A percentile compares a stretch with the other conserved stretches of the same genome.
phyloP scores from a whole-genome alignment of 148 eudicot species.

The Vaccinium macrocarpon region DNA sequence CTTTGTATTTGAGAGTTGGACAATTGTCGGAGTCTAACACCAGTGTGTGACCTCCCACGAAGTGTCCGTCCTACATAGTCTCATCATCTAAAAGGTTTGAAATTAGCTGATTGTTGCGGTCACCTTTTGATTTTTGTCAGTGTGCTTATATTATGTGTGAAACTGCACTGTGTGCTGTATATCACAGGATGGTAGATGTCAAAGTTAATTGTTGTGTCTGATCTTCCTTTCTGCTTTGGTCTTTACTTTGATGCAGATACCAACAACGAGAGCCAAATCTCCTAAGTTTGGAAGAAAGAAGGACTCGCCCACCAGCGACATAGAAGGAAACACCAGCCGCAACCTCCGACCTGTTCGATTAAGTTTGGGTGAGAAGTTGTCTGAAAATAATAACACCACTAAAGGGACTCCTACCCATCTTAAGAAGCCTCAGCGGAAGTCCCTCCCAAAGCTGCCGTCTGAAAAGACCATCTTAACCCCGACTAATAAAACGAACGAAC shows the following conservation, averaged over 20 bases:
- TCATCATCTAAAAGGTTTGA: background rate
- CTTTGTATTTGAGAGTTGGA: too few relatives aligned
- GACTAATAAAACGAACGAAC: constrained; percentile 5
- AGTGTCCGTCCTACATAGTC: too few relatives aligned
- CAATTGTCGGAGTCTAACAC: too few relatives aligned
- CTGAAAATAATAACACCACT: constrained; percentile 33
- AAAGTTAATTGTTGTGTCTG: background rate
- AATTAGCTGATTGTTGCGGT: background rate
- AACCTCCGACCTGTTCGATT: constrained; percentile 38
- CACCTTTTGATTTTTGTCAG: background rate
- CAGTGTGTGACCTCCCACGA: too few relatives aligned
- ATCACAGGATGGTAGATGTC: background rate
- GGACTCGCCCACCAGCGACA: constrained; percentile 40
- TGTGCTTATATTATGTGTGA: background rate
- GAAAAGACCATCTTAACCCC: constrained; percentile 23
- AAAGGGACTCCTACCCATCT: constrained; percentile 37
- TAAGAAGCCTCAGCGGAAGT: constrained; percentile 37
- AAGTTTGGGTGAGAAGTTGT: constrained; percentile 58
- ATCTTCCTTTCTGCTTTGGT: background rate
- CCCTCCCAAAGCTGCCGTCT: constrained; percentile 27
- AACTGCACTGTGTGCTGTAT: background rate
- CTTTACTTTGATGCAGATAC: constrained; percentile 44
- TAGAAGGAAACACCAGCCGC: constrained; percentile 37
- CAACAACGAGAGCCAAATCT: constrained; percentile 76
- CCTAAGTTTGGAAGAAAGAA: constrained; percentile 87